Conservation (phyloP, 441 rosid genomes). For the Adansonia rubrostipa region DNA sequence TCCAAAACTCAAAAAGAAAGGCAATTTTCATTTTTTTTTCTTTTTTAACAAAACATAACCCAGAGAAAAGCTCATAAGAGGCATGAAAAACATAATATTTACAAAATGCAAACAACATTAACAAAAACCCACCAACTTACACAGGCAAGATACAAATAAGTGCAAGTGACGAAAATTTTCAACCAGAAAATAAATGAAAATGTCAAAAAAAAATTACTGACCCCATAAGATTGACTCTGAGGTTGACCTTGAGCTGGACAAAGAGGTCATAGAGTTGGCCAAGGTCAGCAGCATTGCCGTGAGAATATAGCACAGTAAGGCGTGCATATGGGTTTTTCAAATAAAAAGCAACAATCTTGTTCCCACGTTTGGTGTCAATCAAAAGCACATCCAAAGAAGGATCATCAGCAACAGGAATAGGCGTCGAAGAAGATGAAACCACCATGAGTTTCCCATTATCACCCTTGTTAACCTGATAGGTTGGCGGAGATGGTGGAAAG, state of each 20-base stretch:
- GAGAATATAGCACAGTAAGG: conserved; percentile 91
- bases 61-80: not conserved
- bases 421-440: conserved; percentile 60
- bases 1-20: not conserved
- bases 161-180: not conserved
- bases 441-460: conserved; percentile 75
- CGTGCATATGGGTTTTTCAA: conserved; percentile 81
- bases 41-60: not conserved
- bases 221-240: conserved; percentile 97
- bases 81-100: not conserved
- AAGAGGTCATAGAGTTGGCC: conserved; percentile 98
- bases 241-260: conserved; percentile 94
- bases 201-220: conserved; percentile 33
- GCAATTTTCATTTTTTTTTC: not conserved
- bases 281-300: conserved; percentile 99
- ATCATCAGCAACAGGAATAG: conserved; percentile 72
- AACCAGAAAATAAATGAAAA: not conserved
- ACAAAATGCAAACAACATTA: conserved; percentile 10
- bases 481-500: conserved; percentile 97
- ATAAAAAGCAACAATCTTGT: conserved; percentile 90
- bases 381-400: conserved; percentile 69
- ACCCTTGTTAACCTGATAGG: conserved; percentile 73
- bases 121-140: not conserved
- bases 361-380: conserved; percentile 75
- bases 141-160: not conserved